Evolutionary conservation across 1,284 basidiomycete species (phyloP).

Genomic region (Takashimella tepidaria): DNA sequence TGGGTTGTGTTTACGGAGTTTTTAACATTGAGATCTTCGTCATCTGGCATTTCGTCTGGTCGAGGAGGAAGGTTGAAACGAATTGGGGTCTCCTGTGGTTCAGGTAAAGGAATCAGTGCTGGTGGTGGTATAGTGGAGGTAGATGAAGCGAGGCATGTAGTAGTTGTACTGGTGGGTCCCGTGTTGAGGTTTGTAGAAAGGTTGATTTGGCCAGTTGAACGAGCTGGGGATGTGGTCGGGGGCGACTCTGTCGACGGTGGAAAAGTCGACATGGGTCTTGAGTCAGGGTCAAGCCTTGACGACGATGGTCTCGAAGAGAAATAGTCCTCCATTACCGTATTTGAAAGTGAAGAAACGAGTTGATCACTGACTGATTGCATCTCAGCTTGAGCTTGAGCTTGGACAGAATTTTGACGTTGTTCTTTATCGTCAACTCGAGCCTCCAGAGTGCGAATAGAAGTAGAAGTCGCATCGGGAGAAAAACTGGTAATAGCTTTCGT

Average conservation of each 20-base stretch:
- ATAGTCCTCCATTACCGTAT: background rate
- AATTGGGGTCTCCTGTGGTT: slow-evolving; percentile 2
- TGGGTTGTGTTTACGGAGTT: too few relatives aligned
- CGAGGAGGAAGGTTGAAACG: slow-evolving; percentile 30
- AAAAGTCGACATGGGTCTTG: background rate
- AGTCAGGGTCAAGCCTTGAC: background rate
- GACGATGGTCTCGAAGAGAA: background rate
- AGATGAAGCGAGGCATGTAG: background rate
- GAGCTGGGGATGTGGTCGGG: background rate
- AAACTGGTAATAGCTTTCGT: background rate
- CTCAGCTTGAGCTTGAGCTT: too few relatives aligned
- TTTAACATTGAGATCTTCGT: too few relatives aligned
- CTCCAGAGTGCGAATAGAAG: too few relatives aligned
- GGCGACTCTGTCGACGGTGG: too few relatives aligned
- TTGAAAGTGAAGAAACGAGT: background rate
- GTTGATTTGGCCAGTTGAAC: background rate
- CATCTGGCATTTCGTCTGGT: slow-evolving; percentile 36
- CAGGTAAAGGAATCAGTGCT: background rate
- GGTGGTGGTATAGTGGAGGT: slow-evolving; percentile 4
- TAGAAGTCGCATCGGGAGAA: too few relatives aligned
- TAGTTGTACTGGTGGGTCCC: background rate
- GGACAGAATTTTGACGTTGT: too few relatives aligned
- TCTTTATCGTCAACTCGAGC: too few relatives aligned
- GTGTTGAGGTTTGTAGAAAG: background rate
- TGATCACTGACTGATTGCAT: too few relatives aligned